Percentiles rank a stretch among this genome's conserved stretches.
Evolutionary conservation across 2,329 filamentous ascomycete genomes (phyloP).

Genomic region (Phaeosphaeria sp.): DNA sequence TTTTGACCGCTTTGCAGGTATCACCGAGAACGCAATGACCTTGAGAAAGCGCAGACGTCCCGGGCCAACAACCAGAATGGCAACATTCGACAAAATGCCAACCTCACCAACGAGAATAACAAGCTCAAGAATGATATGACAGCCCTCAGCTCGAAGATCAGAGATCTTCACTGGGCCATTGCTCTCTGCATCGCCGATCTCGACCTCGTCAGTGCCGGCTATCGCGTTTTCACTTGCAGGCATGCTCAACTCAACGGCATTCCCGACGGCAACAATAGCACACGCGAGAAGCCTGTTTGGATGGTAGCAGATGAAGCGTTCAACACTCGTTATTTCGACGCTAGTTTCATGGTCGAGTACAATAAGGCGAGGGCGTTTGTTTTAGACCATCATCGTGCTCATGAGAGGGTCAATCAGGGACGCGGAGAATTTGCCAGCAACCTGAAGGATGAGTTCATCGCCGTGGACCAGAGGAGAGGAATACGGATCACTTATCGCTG

Average conservation of each 20-base stretch:
- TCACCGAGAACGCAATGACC: too few species aligned
- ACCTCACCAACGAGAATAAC: background rate
- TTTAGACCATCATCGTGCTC: constrained; percentile 14
- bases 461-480: background rate
- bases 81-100: background rate
- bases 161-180: too few species aligned
- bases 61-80: background rate
- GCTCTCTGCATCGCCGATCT: constrained; percentile 8
- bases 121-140: background rate
- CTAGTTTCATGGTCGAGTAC: constrained; percentile 11
- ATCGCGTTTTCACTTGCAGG: constrained; percentile 11
- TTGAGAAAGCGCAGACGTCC: background rate
- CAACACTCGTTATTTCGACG: background rate
- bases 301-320: constrained; percentile 1
- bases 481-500: background rate
- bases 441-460: background rate
- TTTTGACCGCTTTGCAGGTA: background rate
- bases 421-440: background rate
- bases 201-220: constrained; percentile 4
- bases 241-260: constrained; percentile 2
- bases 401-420: constrained; percentile 8
- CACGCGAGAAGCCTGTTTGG: background rate
- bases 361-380: background rate
- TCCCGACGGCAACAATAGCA: background rate
- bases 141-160: too few species aligned